A percentile compares a stretch with the other conserved stretches of the same genome.
Conservation (phyloP, 306 rosid species). For the Arachis hypogaea region DNA sequence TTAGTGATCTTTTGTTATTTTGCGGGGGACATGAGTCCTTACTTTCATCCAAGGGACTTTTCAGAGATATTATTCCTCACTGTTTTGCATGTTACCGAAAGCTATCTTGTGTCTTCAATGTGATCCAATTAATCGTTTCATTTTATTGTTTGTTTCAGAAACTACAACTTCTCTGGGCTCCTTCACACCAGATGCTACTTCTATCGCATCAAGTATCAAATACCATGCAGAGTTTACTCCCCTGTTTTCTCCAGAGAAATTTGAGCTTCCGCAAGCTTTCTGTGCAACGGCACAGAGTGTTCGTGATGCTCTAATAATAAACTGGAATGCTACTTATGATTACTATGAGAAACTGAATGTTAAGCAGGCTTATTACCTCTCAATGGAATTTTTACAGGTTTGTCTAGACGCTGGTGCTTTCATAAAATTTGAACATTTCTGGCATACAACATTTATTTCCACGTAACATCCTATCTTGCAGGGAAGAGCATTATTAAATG, state of each 20-base stretch:
- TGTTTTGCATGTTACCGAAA: too few relatives aligned
- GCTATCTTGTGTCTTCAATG: slow-evolving; percentile 14
- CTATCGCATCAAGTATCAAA: slow-evolving; percentile 82
- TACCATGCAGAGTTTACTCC: slow-evolving; percentile 97
- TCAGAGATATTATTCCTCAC: too few relatives aligned
- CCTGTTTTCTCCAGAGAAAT: slow-evolving; percentile 71
- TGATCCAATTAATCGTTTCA: slow-evolving; percentile 31
- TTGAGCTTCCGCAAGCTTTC: slow-evolving; percentile 80
- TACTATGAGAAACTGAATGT: slow-evolving; percentile 69
- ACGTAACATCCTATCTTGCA: slow-evolving; percentile 41
- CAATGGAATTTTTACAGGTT: slow-evolving; percentile 99
- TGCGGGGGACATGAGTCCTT: too few relatives aligned
- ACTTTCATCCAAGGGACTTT: neutral
- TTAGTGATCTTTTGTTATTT: too few relatives aligned
- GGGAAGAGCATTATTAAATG: slow-evolving; percentile 97
- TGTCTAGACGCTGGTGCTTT: slow-evolving; percentile 19
- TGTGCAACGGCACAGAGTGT: slow-evolving; percentile 94
- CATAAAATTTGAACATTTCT: slow-evolving; percentile 27
- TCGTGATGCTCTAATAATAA: slow-evolving; percentile 79
- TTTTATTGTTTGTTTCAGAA: slow-evolving; percentile 52
- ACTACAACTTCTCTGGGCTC: slow-evolving; percentile 46
- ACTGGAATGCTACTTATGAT: slow-evolving; percentile 88
- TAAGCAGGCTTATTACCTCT: slow-evolving; percentile 96
- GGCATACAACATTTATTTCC: slow-evolving; percentile 34
- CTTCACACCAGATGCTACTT: slow-evolving; percentile 61